Base-by-base conservation (phyloP, 1,139 yeast species). In the Arxiozyma slooffiae region DNA sequence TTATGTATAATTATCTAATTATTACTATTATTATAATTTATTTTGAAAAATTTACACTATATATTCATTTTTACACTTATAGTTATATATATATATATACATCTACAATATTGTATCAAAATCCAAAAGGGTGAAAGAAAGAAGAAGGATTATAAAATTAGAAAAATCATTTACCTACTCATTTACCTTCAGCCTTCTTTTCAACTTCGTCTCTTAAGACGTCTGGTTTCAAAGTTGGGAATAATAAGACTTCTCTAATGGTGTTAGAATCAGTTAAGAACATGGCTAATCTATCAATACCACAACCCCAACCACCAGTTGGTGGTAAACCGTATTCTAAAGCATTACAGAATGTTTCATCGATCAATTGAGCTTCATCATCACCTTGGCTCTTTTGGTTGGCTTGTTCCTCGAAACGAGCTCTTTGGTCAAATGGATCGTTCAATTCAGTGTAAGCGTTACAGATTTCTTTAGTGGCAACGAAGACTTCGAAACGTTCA, bases 271-370 rank as follows among this genome's bases (percentile, higher is more conserved):
- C 82, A 57, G 97, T 92, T 76, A 92, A 80, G 77, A 92, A 90
- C 98, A 92, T 92, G 68, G 96, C 92, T 66, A 92, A 71, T 78
- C 98, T 87, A 74, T 92, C 98, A 63, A 92, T 89, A 80, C 98
- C 98, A 75, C 96, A 85, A 65, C 98, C 98, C 97, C 97, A 92
- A 63, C 98, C 98, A 70, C 95, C 98, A 64, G 98, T 92, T 65
- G 98, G 98, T 55, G 98, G 98, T 66, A 92, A 79, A 71, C 98
- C 98, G 72, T 88, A 92, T 75, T 92, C 98, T 67, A 92, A 80
- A 58, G 98, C 97, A 65, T 90, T 87, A 76, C 95, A 85, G 89
- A 92, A 92, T 56, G 88, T 84, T 74, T 92, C 98, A 70, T 92
- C 98, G 58, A 92, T 79, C 72, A 89, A 70, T 76, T 92, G 98